These are phyloP conservation scores for Arabidopsis thaliana DNA, from an alignment of 345 rosid species.

Conservation along the genomic window DNA sequence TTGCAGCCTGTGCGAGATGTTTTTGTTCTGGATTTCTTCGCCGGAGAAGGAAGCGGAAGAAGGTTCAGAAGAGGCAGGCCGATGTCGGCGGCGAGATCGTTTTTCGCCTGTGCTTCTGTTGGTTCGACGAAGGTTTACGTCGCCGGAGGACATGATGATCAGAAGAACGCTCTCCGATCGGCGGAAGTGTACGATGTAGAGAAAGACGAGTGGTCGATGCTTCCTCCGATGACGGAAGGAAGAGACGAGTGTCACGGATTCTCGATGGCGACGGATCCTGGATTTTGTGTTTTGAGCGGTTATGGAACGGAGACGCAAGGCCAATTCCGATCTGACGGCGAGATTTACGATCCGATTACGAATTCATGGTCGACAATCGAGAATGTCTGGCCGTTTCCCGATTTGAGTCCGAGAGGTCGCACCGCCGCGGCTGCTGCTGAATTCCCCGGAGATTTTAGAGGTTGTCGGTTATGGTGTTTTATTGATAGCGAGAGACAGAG, in stretches of 20 bases:
- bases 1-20: conserved; percentile 58
- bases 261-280: conserved; percentile 42
- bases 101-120: conserved; percentile 55
- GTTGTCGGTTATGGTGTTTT: conserved; percentile 46
- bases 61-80: conserved; percentile 53
- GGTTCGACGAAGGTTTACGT: conserved; percentile 51
- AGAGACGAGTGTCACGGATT: conserved; percentile 65
- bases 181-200: conserved; percentile 60
- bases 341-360: conserved; percentile 51
- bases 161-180: conserved; percentile 59
- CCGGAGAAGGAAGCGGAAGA: conserved; percentile 31
- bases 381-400: conserved; percentile 53
- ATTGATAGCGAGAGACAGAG: conserved; percentile 40
- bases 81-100: conserved; percentile 62
- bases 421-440: conserved; percentile 32
- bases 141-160: conserved; percentile 70
- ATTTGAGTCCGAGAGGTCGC: conserved; percentile 51
- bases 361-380: conserved; percentile 49
- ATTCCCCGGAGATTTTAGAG: conserved; percentile 35
- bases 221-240: conserved; percentile 57
- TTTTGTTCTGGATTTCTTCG: conserved; percentile 51
- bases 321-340: conserved; percentile 57
- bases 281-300: conserved; percentile 64
- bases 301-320: conserved; percentile 68
- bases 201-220: conserved; percentile 53